Percentiles rank a stretch among this genome's conserved stretches.
phyloP scores from a whole-genome alignment of 2,329 filamentous ascomycete species.

The Rhynchosporium agropyri region DNA sequence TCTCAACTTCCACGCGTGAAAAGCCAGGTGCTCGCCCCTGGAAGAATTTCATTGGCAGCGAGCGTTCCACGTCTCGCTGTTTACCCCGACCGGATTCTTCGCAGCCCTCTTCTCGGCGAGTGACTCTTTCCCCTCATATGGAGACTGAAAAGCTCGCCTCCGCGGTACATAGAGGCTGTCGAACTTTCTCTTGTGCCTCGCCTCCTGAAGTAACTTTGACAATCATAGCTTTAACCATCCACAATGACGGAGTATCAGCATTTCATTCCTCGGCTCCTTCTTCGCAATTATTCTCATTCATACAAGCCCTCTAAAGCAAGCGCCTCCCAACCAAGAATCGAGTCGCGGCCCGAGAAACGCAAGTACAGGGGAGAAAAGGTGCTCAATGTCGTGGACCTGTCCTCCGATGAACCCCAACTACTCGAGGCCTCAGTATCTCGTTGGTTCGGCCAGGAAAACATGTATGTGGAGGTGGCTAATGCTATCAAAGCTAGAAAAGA shows the following conservation, averaged over 20 bases:
- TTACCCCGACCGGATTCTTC: too few species aligned
- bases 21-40: too few species aligned
- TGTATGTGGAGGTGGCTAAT: slow-evolving; percentile 41
- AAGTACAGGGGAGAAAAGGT: slow-evolving; percentile 27
- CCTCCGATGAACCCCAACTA: slow-evolving; percentile 16
- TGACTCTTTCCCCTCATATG: too few species aligned
- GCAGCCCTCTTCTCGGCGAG: too few species aligned
- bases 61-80: too few species aligned
- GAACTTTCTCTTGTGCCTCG: too few species aligned
- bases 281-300: slow-evolving; percentile 41
- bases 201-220: too few species aligned
- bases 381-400: slow-evolving; percentile 35
- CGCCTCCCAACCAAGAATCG: slow-evolving; percentile 15
- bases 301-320: slow-evolving; percentile 20
- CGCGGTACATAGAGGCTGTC: too few species aligned
- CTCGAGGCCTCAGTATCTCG: slow-evolving; percentile 32
- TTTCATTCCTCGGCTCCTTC: slow-evolving; percentile 44
- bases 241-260: slow-evolving; percentile 41
- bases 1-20: too few species aligned
- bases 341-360: slow-evolving; percentile 8
- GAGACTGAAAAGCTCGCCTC: too few species aligned
- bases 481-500: slow-evolving; percentile 28
- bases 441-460: slow-evolving; percentile 41
- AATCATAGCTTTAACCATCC: too few species aligned
- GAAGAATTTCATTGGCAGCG: too few species aligned